phyloP scores from a whole-genome alignment of 345 rosid genomes.

The Brassica nigra region DNA sequence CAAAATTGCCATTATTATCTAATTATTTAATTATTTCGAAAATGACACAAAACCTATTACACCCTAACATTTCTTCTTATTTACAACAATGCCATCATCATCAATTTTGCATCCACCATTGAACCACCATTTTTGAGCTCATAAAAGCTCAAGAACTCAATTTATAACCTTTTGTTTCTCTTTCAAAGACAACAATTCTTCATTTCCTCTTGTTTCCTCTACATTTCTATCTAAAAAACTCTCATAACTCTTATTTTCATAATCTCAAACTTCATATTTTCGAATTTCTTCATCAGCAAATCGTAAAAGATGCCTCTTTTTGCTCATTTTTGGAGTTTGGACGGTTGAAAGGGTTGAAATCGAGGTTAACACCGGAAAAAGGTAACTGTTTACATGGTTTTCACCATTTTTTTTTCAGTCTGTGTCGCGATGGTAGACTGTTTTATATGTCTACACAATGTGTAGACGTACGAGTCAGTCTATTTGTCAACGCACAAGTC shows the following conservation, averaged over 20 bases:
- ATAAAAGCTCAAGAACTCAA: not conserved
- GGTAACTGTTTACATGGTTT: no score
- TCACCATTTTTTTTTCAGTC: no score
- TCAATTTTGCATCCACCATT: not conserved
- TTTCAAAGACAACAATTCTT: not conserved
- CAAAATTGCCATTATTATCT: not conserved
- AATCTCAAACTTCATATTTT: not conserved
- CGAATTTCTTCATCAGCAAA: not conserved
- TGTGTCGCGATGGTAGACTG: no score
- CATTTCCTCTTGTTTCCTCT: not conserved
- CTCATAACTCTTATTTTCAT: not conserved
- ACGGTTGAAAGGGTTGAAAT: no score
- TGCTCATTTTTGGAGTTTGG: no score
- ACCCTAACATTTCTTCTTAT: not conserved
- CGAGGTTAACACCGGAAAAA: no score
- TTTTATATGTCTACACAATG: no score
- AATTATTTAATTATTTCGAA: no score
- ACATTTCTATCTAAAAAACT: no score
- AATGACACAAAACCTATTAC: not conserved
- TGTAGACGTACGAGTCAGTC: no score
- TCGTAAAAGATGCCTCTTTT: no score
- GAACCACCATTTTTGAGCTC: not conserved
- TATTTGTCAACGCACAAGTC: no score
- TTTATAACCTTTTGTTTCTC: not conserved
- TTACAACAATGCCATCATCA: not conserved